A percentile compares a stretch with the other conserved stretches of the same genome.
Conservation (phyloP, 164 flowering plant species). For the Chimonanthus salicifolius region DNA sequence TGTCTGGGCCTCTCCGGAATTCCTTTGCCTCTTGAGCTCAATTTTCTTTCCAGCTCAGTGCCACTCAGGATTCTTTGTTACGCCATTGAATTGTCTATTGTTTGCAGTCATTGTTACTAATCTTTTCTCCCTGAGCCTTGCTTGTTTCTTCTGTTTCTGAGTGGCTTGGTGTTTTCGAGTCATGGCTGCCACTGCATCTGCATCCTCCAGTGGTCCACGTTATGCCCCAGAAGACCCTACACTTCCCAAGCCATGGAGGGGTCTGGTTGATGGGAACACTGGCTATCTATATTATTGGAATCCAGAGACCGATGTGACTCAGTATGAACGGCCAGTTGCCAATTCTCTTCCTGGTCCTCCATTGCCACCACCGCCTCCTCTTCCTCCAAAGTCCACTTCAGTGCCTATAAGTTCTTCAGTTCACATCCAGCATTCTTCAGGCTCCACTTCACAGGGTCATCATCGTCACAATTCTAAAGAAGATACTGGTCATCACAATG, state of each 20-base stretch:
- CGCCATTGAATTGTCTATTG: background rate
- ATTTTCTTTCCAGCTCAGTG: background rate
- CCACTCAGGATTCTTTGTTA: background rate
- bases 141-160: background rate
- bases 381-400: constrained; percentile 27
- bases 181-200: constrained; percentile 57
- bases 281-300: constrained; percentile 91
- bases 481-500: constrained; percentile 33
- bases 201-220: constrained; percentile 45
- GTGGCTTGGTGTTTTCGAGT: background rate
- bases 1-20: background rate
- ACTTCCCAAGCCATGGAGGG: constrained; percentile 95
- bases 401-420: constrained; percentile 46
- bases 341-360: constrained; percentile 9
- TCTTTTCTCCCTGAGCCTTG: background rate
- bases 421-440: constrained; percentile 39
- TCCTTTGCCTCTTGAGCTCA: background rate
- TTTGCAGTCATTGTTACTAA: background rate
- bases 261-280: constrained; percentile 82
- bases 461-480: constrained; percentile 23
- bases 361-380: constrained; percentile 10
- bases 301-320: constrained; percentile 90
- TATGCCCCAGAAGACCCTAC: constrained; percentile 87
- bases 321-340: constrained; percentile 73
- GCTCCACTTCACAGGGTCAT: constrained; percentile 19